phyloP scores from a whole-genome alignment of 2,329 filamentous ascomycete genomes.

The Ambrosiella xylebori region DNA sequence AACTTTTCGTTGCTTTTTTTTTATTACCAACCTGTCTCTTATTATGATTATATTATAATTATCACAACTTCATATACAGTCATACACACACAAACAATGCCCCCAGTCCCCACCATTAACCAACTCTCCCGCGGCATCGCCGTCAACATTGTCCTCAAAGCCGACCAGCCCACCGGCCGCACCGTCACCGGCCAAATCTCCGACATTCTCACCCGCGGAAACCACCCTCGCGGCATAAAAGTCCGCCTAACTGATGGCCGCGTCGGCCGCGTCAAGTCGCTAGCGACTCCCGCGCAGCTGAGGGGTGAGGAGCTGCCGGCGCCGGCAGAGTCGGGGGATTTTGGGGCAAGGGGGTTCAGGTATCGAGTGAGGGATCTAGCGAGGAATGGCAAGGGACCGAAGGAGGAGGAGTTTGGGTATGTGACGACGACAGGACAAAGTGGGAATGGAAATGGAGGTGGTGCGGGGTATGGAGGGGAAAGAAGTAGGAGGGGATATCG shows the following conservation, averaged over 20 bases:
- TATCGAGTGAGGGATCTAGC: constrained; percentile 24
- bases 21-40: not conserved
- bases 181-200: constrained; percentile 50
- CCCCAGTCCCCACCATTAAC: constrained; percentile 27
- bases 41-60: no score
- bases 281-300: constrained; percentile 22
- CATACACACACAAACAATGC: constrained; percentile 11
- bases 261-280: constrained; percentile 55
- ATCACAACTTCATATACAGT: not conserved
- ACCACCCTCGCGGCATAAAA: constrained; percentile 66
- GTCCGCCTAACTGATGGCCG: constrained; percentile 54
- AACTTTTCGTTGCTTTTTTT: not conserved
- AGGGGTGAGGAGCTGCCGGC: constrained; percentile 11
- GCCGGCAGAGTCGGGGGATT: constrained; percentile 10
- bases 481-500: constrained; percentile 16
- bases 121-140: constrained; percentile 42
- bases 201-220: constrained; percentile 52
- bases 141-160: constrained; percentile 60
- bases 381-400: constrained; percentile 23
- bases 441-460: constrained; percentile 13
- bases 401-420: constrained; percentile 18
- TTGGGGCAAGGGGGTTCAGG: not conserved
- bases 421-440: constrained; percentile 21
- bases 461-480: constrained; percentile 18
- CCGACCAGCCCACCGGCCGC: constrained; percentile 56